Percentiles rank a stretch among this genome's conserved stretches.
These are phyloP conservation scores for Helicostylum pulchrum DNA, from an alignment of 192 early-diverging fungal genomes.

Conservation along the genomic window DNA sequence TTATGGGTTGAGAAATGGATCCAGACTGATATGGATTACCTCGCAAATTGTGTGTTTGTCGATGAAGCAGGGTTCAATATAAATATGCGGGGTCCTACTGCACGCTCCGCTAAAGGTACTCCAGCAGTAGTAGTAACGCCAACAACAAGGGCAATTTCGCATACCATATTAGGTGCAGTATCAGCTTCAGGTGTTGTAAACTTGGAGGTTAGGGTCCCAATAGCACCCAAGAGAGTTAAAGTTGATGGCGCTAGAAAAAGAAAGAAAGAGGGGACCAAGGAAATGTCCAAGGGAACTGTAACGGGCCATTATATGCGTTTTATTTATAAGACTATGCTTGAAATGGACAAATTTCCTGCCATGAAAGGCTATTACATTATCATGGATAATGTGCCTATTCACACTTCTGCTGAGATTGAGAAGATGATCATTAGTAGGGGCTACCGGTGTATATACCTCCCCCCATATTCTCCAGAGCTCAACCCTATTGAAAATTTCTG, in stretches of 20 bases:
- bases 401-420: no score
- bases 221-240: background rate
- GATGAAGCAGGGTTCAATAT: conserved; percentile 8
- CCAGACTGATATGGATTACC: background rate
- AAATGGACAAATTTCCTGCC: no score
- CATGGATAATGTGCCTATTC: no score
- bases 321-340: no score
- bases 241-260: conserved; percentile 1
- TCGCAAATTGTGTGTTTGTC: background rate
- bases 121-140: background rate
- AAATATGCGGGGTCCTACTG: background rate
- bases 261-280: background rate
- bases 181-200: background rate
- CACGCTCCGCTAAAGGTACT: background rate
- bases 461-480: no score
- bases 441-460: no score
- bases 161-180: background rate
- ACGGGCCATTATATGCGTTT: no score
- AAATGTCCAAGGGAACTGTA: no score
- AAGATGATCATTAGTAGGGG: no score
- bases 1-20: background rate
- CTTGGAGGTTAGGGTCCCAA: background rate
- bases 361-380: no score
- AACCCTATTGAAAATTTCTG: no score
- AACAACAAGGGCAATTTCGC: background rate